Conservation (phyloP, 2,329 filamentous ascomycete species). For the Apiospora koreana region DNA sequence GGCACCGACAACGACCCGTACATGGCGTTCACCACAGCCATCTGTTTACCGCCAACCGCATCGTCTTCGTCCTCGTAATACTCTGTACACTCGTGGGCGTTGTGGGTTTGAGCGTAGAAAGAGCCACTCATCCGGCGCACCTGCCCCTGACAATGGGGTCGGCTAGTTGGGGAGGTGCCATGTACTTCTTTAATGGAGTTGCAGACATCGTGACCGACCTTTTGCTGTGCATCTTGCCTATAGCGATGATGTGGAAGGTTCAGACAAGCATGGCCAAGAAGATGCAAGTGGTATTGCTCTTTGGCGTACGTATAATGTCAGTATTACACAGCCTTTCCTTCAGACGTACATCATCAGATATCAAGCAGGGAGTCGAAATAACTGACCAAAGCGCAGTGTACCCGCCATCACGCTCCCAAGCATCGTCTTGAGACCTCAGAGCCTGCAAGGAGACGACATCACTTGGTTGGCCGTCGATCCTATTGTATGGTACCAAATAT, state of each 20-base stretch:
- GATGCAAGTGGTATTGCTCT: slow-evolving; percentile 10
- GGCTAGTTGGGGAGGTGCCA: background rate
- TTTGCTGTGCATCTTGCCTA: slow-evolving; percentile 15
- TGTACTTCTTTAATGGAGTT: background rate
- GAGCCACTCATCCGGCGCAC: background rate
- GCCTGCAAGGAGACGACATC: slow-evolving; percentile 11
- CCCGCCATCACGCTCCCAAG: background rate
- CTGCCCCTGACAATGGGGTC: background rate
- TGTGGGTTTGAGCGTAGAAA: background rate
- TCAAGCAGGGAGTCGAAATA: background rate
- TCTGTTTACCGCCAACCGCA: background rate
- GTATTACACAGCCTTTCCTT: background rate
- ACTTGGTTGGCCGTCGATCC: slow-evolving; percentile 13
- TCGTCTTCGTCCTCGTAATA: background rate
- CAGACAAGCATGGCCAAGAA: slow-evolving; percentile 15
- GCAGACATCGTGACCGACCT: slow-evolving; percentile 17
- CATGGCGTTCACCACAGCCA: background rate
- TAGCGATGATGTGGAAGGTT: slow-evolving; percentile 20
- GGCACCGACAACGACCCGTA: background rate
- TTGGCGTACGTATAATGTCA: slow-evolving; percentile 10
- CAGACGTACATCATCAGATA: background rate
- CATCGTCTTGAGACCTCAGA: background rate
- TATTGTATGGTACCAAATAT: slow-evolving; percentile 15
- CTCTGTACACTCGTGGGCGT: background rate
- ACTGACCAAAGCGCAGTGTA: background rate